phyloP scores from a whole-genome alignment of 257 asterid genomes.

The Coffea eugenioides region DNA sequence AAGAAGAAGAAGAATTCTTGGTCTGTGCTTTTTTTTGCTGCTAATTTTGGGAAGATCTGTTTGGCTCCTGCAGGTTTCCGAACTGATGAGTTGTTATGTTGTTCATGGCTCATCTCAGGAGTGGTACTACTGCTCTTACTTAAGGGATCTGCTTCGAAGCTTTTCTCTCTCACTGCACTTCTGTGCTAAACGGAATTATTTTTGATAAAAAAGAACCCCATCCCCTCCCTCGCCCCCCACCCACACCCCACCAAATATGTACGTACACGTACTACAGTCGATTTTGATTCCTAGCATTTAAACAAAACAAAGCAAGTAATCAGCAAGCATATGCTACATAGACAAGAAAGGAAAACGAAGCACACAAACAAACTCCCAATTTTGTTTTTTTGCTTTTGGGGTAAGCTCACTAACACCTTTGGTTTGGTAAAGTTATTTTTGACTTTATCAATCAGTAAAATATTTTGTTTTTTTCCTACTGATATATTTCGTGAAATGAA shows the following conservation, averaged over 20 bases:
- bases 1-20: slow-evolving; percentile 1
- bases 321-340: no score
- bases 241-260: neutral
- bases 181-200: slow-evolving; percentile 11
- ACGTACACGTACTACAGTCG: slow-evolving; percentile 34
- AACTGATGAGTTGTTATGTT: slow-evolving; percentile 5
- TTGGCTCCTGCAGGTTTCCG: slow-evolving; percentile 16
- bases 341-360: neutral
- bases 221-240: no score
- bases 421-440: neutral
- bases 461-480: neutral
- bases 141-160: neutral
- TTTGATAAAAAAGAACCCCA: neutral
- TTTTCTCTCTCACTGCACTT: slow-evolving; percentile 12
- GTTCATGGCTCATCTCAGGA: slow-evolving; percentile 32
- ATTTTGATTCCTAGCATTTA: slow-evolving; percentile 22
- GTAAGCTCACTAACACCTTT: neutral
- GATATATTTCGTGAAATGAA: no score
- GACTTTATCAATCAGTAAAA: neutral
- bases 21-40: slow-evolving; percentile 8
- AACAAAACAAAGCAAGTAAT: neutral
- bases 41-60: slow-evolving; percentile 31
- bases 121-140: neutral
- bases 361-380: no score
- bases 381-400: neutral